Evolutionary conservation across 495 filamentous ascomycete species (phyloP).

Genomic region (Penicillium turbatum): DNA sequence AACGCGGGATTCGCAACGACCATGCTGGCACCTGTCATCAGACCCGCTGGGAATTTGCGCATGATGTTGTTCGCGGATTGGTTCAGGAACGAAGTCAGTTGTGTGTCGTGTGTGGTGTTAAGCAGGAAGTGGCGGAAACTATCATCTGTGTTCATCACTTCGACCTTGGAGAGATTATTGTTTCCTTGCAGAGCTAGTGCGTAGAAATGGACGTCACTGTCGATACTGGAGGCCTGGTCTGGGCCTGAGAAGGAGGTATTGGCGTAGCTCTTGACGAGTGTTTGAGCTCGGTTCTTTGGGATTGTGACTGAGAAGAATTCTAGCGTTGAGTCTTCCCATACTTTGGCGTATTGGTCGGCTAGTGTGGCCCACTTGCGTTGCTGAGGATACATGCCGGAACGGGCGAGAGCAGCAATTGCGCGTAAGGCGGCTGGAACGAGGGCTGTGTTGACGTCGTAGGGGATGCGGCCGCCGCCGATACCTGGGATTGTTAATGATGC

Average conservation of each 20-base stretch:
- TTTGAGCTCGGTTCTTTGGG: constrained; percentile 36
- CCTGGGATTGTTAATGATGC: constrained; percentile 19
- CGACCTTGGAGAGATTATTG: constrained; percentile 46
- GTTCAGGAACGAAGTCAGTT: constrained; percentile 53
- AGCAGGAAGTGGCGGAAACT: constrained; percentile 61
- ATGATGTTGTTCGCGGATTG: constrained; percentile 52
- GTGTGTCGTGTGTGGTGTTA: constrained; percentile 54
- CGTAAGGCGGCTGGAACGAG: constrained; percentile 57
- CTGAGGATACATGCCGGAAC: constrained; percentile 45
- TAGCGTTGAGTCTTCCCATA: constrained; percentile 62
- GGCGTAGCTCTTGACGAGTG: constrained; percentile 46
- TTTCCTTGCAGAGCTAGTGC: constrained; percentile 53
- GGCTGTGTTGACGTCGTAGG: constrained; percentile 63
- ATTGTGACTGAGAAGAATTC: constrained; percentile 50
- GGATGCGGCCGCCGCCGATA: constrained; percentile 58
- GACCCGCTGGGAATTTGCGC: constrained; percentile 54
- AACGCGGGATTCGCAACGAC: constrained; percentile 62
- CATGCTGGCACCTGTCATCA: constrained; percentile 53
- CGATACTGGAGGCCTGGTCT: constrained; percentile 37
- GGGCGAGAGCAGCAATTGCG: constrained; percentile 50
- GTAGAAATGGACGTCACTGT: constrained; percentile 48
- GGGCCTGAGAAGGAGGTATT: constrained; percentile 40
- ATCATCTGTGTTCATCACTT: constrained; percentile 61
- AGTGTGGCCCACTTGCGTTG: constrained; percentile 44
- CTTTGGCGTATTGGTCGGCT: constrained; percentile 49